These are phyloP conservation scores for Taiwanofungus camphoratus DNA, from an alignment of 1,284 basidiomycete species.

Conservation along the genomic window DNA sequence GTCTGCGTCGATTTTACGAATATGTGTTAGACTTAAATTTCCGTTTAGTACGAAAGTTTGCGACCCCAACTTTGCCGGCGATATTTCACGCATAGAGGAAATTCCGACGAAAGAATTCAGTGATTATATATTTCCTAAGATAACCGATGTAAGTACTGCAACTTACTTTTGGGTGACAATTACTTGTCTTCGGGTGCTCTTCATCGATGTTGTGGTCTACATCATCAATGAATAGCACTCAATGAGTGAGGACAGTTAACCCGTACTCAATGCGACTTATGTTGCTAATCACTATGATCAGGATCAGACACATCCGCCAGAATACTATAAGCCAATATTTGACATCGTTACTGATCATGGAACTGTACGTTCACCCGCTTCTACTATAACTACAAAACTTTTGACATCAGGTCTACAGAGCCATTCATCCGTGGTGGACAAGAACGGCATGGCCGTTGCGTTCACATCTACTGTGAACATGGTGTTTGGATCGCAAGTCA, in stretches of 20 bases:
- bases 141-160: slow-evolving; percentile 69
- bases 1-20: neutral
- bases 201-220: slow-evolving; percentile 12
- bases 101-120: slow-evolving; percentile 75
- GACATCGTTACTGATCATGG: slow-evolving; percentile 81
- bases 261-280: too few relatives aligned
- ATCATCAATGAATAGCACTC: neutral
- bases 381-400: too few relatives aligned
- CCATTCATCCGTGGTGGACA: slow-evolving; percentile 78
- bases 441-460: slow-evolving; percentile 78
- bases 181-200: slow-evolving; percentile 4
- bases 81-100: slow-evolving; percentile 50
- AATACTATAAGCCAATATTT: slow-evolving; percentile 82
- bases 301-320: slow-evolving; percentile 73
- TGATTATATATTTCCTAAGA: slow-evolving; percentile 50
- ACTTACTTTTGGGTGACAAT: too few relatives aligned
- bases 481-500: slow-evolving; percentile 81
- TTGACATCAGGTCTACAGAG: slow-evolving; percentile 42
- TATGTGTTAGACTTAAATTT: neutral
- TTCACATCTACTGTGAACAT: slow-evolving; percentile 87
- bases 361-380: slow-evolving; percentile 48
- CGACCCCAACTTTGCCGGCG: slow-evolving; percentile 65
- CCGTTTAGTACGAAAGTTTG: slow-evolving; percentile 71
- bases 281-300: slow-evolving; percentile 33
- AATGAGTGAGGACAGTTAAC: too few relatives aligned